A percentile compares a stretch with the other conserved stretches of the same genome.
phyloP scores from a whole-genome alignment of 176 grass and related monocot species.

The Coix lacrymajobi region DNA sequence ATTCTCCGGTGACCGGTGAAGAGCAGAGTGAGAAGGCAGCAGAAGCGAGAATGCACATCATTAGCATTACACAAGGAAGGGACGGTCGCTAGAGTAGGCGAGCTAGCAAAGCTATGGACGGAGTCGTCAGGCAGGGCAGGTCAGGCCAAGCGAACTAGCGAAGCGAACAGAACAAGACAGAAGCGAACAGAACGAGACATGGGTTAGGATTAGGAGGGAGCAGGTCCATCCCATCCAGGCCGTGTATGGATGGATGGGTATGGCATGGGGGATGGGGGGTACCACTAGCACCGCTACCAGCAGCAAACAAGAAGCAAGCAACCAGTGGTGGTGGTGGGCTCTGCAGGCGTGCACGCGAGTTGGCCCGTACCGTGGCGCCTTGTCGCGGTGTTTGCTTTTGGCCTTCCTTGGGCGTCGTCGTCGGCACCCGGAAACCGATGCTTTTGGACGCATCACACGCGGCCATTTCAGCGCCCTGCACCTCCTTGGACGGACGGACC shows the following conservation, averaged over 20 bases:
- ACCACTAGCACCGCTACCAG: too few relatives aligned
- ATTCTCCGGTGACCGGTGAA: too few relatives aligned
- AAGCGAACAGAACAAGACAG: neutral
- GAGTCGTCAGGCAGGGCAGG: neutral
- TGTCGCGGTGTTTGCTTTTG: neutral
- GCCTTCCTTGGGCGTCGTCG: neutral
- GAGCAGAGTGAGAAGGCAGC: too few relatives aligned
- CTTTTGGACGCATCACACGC: conserved; percentile 31
- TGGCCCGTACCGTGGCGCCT: neutral
- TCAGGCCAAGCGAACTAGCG: neutral
- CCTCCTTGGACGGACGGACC: neutral
- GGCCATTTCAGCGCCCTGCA: neutral
- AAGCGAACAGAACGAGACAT: neutral
- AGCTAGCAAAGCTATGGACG: neutral
- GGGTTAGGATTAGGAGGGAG: neutral
- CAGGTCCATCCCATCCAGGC: too few relatives aligned
- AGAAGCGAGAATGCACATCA: too few relatives aligned
- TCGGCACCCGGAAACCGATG: neutral
- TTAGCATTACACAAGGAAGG: too few relatives aligned
- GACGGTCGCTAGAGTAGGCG: neutral
- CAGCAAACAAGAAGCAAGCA: neutral
- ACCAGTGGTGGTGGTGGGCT: too few relatives aligned
- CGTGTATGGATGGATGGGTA: neutral
- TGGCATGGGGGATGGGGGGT: neutral
- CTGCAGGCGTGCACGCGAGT: neutral